Percentiles rank a stretch among this genome's conserved stretches.
These are phyloP conservation scores for Rhytidiadelphus loreus DNA, from an alignment of 225 moss, liverwort and hornwort species.

Conservation along the genomic window DNA sequence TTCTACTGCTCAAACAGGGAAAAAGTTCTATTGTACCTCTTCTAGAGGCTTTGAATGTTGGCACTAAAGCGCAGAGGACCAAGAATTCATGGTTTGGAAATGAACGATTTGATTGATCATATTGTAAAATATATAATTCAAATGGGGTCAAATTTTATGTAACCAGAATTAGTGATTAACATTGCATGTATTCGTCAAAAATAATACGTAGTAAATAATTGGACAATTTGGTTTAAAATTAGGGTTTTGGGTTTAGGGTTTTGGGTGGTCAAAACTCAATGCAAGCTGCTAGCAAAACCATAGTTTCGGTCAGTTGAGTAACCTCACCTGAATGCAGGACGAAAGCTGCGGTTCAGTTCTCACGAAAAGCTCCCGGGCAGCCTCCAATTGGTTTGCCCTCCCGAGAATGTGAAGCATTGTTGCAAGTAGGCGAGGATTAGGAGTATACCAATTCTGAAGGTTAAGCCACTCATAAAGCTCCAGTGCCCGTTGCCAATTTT, in stretches of 20 bases:
- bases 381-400: constrained; percentile 59
- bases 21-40: background rate
- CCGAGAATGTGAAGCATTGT: constrained; percentile 77
- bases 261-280: background rate
- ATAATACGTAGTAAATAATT: background rate
- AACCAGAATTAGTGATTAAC: background rate
- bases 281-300: background rate
- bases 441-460: constrained; percentile 68
- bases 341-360: constrained; percentile 64
- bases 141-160: background rate
- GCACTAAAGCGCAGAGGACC: background rate
- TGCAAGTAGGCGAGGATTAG: constrained; percentile 87
- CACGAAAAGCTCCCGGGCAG: constrained; percentile 62
- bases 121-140: background rate
- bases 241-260: background rate
- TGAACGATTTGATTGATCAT: background rate
- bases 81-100: background rate
- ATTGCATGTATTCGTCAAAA: background rate
- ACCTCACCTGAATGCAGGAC: constrained; percentile 69
- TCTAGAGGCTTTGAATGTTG: background rate
- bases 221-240: background rate
- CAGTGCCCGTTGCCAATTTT: constrained; percentile 59
- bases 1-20: background rate
- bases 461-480: constrained; percentile 94
- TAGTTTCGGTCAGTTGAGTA: background rate